Evolutionary conservation across 345 rosid species (phyloP).

Genomic region (Arabis hirsuta): DNA sequence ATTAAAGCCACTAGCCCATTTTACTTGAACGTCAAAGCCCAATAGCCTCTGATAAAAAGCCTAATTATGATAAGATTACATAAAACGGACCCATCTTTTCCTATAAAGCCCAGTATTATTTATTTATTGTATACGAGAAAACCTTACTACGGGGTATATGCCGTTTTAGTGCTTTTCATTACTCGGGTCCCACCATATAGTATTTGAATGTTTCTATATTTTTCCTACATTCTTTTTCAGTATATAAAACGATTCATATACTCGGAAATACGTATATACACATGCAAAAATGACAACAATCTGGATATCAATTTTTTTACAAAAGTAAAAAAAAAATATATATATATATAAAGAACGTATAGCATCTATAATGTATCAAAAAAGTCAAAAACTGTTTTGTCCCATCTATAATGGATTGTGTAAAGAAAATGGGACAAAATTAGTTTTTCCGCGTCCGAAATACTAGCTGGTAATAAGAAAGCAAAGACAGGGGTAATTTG

Average conservation of each 20-base stretch:
- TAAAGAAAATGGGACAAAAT: conserved; percentile 39
- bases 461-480: conserved; percentile 18
- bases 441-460: conserved; percentile 44
- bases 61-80: not conserved
- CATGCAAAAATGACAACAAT: not conserved
- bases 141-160: not conserved
- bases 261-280: not conserved
- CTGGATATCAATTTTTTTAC: too few relatives aligned
- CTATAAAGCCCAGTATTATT: not conserved
- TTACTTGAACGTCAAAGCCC: conserved; percentile 1
- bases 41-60: not conserved
- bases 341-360: too few relatives aligned
- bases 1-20: not conserved
- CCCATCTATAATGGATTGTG: not conserved
- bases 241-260: not conserved
- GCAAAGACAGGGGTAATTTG: conserved; percentile 26
- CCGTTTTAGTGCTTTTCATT: conserved; percentile 8
- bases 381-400: not conserved
- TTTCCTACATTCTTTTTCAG: not conserved
- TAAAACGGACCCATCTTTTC: not conserved
- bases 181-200: not conserved
- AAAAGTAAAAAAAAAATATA: too few relatives aligned
- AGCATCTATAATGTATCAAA: not conserved
- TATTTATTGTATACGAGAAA: not conserved
- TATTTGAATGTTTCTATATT: conserved; percentile 6